phyloP scores from a whole-genome alignment of 2,329 filamentous ascomycete species.

The Monilinia vaccinii-corymbosi region DNA sequence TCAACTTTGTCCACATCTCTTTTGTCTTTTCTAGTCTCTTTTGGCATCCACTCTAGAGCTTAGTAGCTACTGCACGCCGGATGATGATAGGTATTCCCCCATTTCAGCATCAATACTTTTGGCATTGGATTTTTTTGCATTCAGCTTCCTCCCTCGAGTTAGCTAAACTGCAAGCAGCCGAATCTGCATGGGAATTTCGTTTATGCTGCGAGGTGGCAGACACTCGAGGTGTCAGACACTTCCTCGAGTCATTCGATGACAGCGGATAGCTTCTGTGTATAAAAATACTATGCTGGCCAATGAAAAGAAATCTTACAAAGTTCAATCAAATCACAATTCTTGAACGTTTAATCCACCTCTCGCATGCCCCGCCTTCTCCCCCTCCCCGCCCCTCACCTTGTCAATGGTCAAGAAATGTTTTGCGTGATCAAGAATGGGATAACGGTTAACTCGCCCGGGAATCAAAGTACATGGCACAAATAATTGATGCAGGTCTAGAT shows the following conservation, averaged over 20 bases:
- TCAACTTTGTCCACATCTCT: conserved; percentile 54
- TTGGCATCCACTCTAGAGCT: conserved; percentile 11
- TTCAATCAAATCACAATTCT: background rate
- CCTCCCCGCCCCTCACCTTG: background rate
- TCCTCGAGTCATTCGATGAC: conserved; percentile 4
- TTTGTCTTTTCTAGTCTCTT: conserved; percentile 22
- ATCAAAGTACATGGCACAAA: background rate
- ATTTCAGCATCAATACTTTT: background rate
- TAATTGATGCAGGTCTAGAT: conserved; percentile 6
- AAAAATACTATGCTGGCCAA: conserved; percentile 4
- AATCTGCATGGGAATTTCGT: background rate
- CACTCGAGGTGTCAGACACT: conserved; percentile 6
- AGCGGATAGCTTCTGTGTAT: conserved; percentile 8
- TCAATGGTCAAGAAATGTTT: background rate
- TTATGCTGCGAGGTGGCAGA: conserved; percentile 9
- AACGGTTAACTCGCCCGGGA: background rate
- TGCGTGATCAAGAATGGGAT: conserved; percentile 9
- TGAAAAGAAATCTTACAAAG: background rate
- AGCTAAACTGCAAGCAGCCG: background rate
- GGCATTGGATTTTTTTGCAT: background rate
- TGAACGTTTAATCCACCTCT: background rate
- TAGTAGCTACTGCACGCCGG: conserved; percentile 10
- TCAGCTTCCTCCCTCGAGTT: background rate
- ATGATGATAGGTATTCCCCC: conserved; percentile 2
- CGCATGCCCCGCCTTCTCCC: background rate